These are phyloP conservation scores for Elsinoe necatrix DNA, from an alignment of 2,329 filamentous ascomycete species.

Conservation along the genomic window DNA sequence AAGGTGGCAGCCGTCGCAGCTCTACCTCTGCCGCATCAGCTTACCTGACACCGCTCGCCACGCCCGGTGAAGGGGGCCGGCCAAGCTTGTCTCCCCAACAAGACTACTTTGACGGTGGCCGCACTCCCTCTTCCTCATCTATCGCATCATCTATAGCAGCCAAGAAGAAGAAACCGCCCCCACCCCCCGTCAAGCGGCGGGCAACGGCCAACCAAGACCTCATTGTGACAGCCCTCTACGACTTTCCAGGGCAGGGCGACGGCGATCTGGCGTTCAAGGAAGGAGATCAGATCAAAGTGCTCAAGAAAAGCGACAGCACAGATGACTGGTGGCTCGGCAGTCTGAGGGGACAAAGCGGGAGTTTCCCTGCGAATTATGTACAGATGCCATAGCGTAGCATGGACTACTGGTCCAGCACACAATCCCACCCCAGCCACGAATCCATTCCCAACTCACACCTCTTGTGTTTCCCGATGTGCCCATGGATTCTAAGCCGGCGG, in stretches of 20 bases:
- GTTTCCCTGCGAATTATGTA: constrained; percentile 74
- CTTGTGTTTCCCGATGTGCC: background rate
- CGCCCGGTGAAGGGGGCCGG: background rate
- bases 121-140: constrained; percentile 30
- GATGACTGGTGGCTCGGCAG: constrained; percentile 90
- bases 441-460: background rate
- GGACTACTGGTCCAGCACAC: background rate
- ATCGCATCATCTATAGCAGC: constrained; percentile 33
- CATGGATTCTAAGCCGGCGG: background rate
- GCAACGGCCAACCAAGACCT: constrained; percentile 40
- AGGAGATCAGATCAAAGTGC: constrained; percentile 66
- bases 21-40: constrained; percentile 14
- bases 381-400: constrained; percentile 19
- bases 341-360: constrained; percentile 57
- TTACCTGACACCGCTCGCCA: background rate
- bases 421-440: background rate
- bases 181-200: constrained; percentile 59
- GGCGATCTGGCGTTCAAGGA: constrained; percentile 69
- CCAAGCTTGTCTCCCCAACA: constrained; percentile 8
- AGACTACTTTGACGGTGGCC: constrained; percentile 38
- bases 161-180: constrained; percentile 74
- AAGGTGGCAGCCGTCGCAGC: constrained; percentile 10
- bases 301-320: constrained; percentile 69
- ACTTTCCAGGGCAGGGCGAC: constrained; percentile 59
- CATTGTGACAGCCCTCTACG: constrained; percentile 57